phyloP scores from a whole-genome alignment of 108 stramenopile species.

The Nitzschia sp. region DNA sequence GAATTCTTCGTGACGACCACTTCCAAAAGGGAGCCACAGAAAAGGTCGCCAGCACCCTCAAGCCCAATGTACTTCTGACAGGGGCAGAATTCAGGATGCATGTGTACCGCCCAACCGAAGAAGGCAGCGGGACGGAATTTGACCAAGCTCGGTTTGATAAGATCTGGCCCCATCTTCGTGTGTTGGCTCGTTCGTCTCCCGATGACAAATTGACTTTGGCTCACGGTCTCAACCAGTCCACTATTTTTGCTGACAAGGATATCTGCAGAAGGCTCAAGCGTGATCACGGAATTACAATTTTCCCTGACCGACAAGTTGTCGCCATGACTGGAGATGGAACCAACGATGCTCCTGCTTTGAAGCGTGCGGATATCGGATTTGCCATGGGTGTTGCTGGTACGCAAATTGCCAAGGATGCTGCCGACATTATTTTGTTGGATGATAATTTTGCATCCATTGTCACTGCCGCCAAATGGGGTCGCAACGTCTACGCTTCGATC shows the following conservation, averaged over 20 bases:
- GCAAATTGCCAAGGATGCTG: slow-evolving; percentile 95
- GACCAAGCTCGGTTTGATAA: slow-evolving; percentile 81
- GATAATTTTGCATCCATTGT: slow-evolving; percentile 98
- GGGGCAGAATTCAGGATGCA: slow-evolving; percentile 66
- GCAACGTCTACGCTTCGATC: slow-evolving; percentile 95
- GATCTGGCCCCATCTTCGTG: slow-evolving; percentile 82
- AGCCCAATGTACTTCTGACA: slow-evolving; percentile 81
- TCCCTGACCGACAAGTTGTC: slow-evolving; percentile 91
- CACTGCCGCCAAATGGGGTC: slow-evolving; percentile 96
- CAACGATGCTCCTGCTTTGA: slow-evolving; percentile 98
- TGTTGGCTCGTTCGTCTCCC: slow-evolving; percentile 75
- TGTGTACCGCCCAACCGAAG: slow-evolving; percentile 49
- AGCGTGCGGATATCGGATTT: slow-evolving; percentile 97
- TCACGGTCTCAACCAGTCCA: slow-evolving; percentile 84
- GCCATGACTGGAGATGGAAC: slow-evolving; percentile 99
- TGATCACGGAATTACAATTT: slow-evolving; percentile 61
- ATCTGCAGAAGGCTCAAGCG: slow-evolving; percentile 37
- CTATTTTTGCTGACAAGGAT: slow-evolving; percentile 65
- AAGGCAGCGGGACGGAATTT: slow-evolving; percentile 59
- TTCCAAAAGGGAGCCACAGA: slow-evolving; percentile 55
- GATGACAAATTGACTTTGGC: slow-evolving; percentile 85
- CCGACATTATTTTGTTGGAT: slow-evolving; percentile 92
- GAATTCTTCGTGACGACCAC: slow-evolving; percentile 72
- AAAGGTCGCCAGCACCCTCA: slow-evolving; percentile 66
- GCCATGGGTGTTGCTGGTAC: slow-evolving; percentile 98